These are phyloP conservation scores for Cyclotella cryptica DNA, from an alignment of 108 stramenopile genomes.

Conservation along the genomic window DNA sequence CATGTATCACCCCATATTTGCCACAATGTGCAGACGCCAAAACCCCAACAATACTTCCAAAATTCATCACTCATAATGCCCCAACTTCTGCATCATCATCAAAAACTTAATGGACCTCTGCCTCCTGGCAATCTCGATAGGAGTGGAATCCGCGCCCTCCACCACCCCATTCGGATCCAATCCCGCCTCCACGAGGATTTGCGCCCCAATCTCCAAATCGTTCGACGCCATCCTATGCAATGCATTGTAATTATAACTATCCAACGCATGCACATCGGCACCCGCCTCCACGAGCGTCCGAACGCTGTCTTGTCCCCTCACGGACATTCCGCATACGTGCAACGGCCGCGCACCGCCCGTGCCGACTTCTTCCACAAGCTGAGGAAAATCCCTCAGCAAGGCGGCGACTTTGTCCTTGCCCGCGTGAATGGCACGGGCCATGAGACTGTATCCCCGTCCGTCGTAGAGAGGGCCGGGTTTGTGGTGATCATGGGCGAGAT, in stretches of 20 bases:
- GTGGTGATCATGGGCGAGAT: conserved; percentile 69
- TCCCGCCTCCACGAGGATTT: conserved; percentile 37
- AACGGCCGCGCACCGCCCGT: conserved; percentile 79
- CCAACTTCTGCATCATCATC: conserved; percentile 67
- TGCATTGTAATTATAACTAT: conserved; percentile 77
- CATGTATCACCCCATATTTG: too few relatives aligned
- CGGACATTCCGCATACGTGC: conserved; percentile 77
- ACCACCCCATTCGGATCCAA: conserved; percentile 47
- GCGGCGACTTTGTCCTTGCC: conserved; percentile 63
- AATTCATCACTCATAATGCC: conserved; percentile 56
- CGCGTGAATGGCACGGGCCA: conserved; percentile 56
- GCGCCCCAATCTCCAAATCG: conserved; percentile 68
- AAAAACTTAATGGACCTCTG: conserved; percentile 69
- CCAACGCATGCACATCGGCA: conserved; percentile 61
- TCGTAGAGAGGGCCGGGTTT: conserved; percentile 76
- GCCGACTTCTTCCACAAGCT: conserved; percentile 62
- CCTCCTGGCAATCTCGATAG: conserved; percentile 64
- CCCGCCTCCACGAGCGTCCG: conserved; percentile 62
- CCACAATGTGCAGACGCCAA: too few relatives aligned
- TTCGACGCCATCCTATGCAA: conserved; percentile 84
- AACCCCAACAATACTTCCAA: background rate
- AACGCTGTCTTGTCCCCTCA: conserved; percentile 54
- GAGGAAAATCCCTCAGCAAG: conserved; percentile 58
- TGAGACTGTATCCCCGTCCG: conserved; percentile 68
- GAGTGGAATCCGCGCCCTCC: conserved; percentile 60